Base-by-base conservation (phyloP, 2,329 filamentous ascomycete species). In the Sporothrix luriei region DNA sequence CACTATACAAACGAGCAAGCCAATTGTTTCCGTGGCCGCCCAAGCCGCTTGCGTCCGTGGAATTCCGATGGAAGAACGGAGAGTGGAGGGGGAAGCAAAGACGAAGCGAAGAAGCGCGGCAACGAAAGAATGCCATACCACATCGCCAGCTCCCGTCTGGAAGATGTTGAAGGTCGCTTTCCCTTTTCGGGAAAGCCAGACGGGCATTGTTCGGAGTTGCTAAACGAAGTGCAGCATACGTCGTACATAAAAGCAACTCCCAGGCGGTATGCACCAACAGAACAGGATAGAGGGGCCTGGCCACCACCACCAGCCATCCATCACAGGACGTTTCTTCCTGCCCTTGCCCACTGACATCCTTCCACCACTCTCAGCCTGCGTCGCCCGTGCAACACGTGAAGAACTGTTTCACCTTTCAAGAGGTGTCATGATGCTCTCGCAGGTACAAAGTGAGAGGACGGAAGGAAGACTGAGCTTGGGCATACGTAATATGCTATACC, bases 371-470 rank as follows among this genome's bases (percentile, higher is more conserved):
- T 52, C 38, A 9, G 5, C 65, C 65, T 46, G 48, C 65, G 57
- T 67, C 51, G 24, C n/a, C 26, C 7, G 16, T 29, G 51, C n/a
- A 48, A 57, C 66, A 68, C 66, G 66, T 68, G 66, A 68, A 68
- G 43, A 62, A n/a, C 40, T 48, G 3, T 21, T 21, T 29, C 29
- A 24, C 19, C 13, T 64, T 33, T 16, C 10, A 14, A 10, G 3
- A 65, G 10, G 3, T 29, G 13, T 7, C 16, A 46, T 46, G 38
- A n/a, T 21, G 13, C 13, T 29, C 26, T 14, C 24, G 43, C 43
- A 49, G 33, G 26, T 29, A 65, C 43, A 21, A 43, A 61, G 33
- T 6, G 33, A 33, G 33, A 7, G 33, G 19, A 43, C 7, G 16
- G 59, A 29, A 48, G 21, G 4, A 13, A 10, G 14, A 48, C 26